Conservation (phyloP, 2,329 filamentous ascomycete genomes). For the Pestalotiopsis sp. region DNA sequence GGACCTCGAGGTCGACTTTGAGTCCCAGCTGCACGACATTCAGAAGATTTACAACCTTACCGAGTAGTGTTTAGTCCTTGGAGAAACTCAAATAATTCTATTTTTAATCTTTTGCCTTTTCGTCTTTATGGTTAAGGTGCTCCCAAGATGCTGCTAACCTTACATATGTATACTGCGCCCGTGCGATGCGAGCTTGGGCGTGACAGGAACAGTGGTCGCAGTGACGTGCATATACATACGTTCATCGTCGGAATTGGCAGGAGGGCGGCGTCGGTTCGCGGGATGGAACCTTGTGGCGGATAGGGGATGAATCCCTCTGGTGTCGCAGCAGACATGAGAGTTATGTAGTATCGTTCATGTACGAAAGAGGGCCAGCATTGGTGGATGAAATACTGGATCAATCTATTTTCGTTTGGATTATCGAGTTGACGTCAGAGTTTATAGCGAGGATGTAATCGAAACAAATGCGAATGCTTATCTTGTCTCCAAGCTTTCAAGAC, state of each 20-base stretch:
- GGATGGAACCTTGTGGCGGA: not conserved
- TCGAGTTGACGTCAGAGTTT: too few relatives aligned
- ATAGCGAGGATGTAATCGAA: too few relatives aligned
- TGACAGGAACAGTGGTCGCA: too few relatives aligned
- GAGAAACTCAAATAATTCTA: too few relatives aligned
- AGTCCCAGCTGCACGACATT: constrained; percentile 55
- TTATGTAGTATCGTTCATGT: not conserved
- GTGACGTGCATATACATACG: too few relatives aligned
- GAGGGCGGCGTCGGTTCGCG: not conserved
- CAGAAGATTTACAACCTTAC: constrained; percentile 66
- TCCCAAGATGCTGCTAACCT: not conserved
- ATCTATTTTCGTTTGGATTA: too few relatives aligned
- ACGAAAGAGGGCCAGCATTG: not conserved
- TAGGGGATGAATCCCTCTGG: not conserved
- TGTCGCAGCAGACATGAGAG: not conserved
- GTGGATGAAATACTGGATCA: not conserved
- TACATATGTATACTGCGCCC: too few relatives aligned
- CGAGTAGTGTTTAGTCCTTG: not conserved
- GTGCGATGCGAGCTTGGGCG: too few relatives aligned
- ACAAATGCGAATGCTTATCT: too few relatives aligned
- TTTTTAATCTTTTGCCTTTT: not conserved
- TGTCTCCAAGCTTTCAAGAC: too few relatives aligned
- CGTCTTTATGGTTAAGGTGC: not conserved
- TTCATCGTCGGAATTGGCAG: not conserved
- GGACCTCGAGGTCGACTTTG: constrained; percentile 65